Conservation (phyloP, 2,329 filamentous ascomycete genomes). For the Dactylellina sp. region DNA sequence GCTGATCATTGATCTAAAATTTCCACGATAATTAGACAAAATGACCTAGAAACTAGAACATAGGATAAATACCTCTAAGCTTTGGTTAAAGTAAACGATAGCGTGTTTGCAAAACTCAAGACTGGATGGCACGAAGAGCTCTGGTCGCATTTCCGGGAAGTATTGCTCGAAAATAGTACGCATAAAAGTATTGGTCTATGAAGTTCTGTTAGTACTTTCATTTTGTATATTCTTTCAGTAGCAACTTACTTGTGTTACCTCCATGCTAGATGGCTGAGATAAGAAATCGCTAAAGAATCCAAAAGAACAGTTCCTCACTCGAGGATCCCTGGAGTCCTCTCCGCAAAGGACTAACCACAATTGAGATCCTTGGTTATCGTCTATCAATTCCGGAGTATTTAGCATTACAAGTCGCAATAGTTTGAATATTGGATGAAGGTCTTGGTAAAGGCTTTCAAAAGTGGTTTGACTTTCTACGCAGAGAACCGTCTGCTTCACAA, state of each 20-base stretch:
- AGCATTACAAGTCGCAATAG: conserved; percentile 49
- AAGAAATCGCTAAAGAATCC: conserved; percentile 53
- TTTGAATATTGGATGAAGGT: conserved; percentile 53
- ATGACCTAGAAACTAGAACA: not conserved
- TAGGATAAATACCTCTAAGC: conserved; percentile 39
- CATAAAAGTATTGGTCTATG: conserved; percentile 50
- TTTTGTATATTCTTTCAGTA: conserved; percentile 43
- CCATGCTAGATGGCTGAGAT: conserved; percentile 46
- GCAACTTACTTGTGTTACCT: conserved; percentile 51
- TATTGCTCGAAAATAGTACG: conserved; percentile 57
- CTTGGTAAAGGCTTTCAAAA: conserved; percentile 53
- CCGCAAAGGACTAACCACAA: conserved; percentile 50
- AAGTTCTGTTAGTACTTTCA: conserved; percentile 5
- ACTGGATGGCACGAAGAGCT: conserved; percentile 58
- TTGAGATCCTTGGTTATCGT: conserved; percentile 32
- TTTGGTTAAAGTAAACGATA: conserved; percentile 60
- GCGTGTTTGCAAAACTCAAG: conserved; percentile 60
- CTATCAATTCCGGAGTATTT: conserved; percentile 49
- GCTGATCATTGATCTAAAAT: conserved; percentile 29
- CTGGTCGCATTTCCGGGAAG: conserved; percentile 59
- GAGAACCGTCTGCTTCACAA: conserved; percentile 41
- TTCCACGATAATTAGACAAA: conserved; percentile 15
- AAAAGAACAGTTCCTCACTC: conserved; percentile 52
- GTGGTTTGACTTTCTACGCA: conserved; percentile 48
- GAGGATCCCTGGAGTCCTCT: conserved; percentile 37